phyloP scores from a whole-genome alignment of 2,329 filamentous ascomycete species.

The Chaetomiaceae sp. region DNA sequence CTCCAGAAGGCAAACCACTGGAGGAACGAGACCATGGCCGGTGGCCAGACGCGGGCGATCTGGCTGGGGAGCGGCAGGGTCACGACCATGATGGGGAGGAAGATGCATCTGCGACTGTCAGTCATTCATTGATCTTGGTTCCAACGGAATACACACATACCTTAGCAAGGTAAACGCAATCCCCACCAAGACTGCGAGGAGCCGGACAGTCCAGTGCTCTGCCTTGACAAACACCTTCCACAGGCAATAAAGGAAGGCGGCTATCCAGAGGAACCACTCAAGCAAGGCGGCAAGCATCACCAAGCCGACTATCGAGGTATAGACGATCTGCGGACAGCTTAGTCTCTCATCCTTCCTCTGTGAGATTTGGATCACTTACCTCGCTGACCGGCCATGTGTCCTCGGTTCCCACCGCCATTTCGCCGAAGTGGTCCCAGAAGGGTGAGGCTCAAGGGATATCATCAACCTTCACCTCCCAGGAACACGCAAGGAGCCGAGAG shows the following conservation, averaged over 20 bases:
- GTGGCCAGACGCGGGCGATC: slow-evolving; percentile 69
- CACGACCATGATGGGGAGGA: slow-evolving; percentile 90
- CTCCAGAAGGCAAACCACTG: slow-evolving; percentile 97
- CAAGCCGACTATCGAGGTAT: slow-evolving; percentile 72
- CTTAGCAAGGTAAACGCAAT: slow-evolving; percentile 69
- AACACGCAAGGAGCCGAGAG: not conserved
- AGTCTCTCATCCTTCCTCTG: not conserved
- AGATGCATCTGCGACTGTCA: slow-evolving; percentile 54
- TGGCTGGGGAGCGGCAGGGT: slow-evolving; percentile 76
- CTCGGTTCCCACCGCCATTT: slow-evolving; percentile 40
- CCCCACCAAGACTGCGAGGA: slow-evolving; percentile 73
- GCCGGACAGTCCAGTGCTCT: slow-evolving; percentile 76
- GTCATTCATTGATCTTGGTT: not conserved
- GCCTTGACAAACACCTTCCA: slow-evolving; percentile 85
- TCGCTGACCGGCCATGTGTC: slow-evolving; percentile 50
- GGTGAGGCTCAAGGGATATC: not conserved
- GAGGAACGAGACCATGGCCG: slow-evolving; percentile 61
- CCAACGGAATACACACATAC: slow-evolving; percentile 41
- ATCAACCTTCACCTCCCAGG: not conserved
- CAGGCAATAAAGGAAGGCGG: slow-evolving; percentile 90
- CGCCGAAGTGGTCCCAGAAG: slow-evolving; percentile 12
- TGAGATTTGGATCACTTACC: slow-evolving; percentile 29
- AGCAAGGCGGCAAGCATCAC: slow-evolving; percentile 81
- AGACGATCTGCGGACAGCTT: slow-evolving; percentile 62
- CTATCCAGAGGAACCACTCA: slow-evolving; percentile 93